Percentiles rank a stretch among this genome's conserved stretches.
phyloP scores from a whole-genome alignment of 345 rosid species.

The Moricandia arvensis region DNA sequence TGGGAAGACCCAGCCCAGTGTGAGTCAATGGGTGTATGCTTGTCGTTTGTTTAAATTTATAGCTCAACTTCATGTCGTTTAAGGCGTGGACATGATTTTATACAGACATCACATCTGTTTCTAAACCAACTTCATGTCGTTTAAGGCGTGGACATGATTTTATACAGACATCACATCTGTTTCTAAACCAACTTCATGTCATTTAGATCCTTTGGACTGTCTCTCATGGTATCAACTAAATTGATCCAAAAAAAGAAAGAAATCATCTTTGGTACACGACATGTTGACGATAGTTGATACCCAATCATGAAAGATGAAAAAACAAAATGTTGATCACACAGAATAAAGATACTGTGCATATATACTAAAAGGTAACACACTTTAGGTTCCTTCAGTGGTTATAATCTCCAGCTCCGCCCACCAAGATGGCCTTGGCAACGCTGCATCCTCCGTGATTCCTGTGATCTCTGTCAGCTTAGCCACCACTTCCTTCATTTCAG shows the following conservation, averaged over 20 bases:
- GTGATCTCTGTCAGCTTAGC: constrained; percentile 70
- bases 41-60: background rate
- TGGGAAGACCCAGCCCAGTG: background rate
- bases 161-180: background rate
- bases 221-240: background rate
- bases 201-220: background rate
- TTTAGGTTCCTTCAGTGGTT: constrained; percentile 53
- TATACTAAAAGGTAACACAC: constrained; percentile 17
- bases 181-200: background rate
- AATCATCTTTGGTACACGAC: background rate
- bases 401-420: constrained; percentile 98
- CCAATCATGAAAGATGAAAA: constrained; percentile 2
- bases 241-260: background rate
- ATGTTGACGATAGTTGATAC: background rate
- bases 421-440: constrained; percentile 79
- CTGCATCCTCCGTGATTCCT: constrained; percentile 65
- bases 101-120: background rate
- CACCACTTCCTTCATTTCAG: constrained; percentile 54
- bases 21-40: background rate
- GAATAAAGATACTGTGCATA: constrained; percentile 16
- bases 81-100: background rate
- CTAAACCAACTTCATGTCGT: constrained; percentile 6
- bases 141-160: background rate
- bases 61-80: constrained; percentile 11
- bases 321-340: background rate